These are phyloP conservation scores for Lindgomyces ingoldianus DNA, from an alignment of 495 filamentous ascomycete genomes.

Conservation along the genomic window DNA sequence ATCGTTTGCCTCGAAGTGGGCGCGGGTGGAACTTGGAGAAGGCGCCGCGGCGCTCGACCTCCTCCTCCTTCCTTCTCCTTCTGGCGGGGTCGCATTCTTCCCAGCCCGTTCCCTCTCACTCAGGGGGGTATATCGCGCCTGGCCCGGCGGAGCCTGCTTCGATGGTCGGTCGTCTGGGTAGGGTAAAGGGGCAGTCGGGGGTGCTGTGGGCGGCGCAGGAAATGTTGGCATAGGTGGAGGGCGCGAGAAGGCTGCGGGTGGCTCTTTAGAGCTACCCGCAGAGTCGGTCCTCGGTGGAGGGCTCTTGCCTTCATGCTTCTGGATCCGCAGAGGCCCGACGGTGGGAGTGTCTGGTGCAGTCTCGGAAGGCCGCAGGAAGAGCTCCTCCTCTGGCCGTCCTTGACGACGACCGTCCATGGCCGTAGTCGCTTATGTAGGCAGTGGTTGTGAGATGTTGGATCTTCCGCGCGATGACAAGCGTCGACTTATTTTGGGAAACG, in stretches of 20 bases:
- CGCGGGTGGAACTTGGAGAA: constrained; percentile 22
- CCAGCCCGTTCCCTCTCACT: constrained; percentile 50
- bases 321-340: constrained; percentile 82
- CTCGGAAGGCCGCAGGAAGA: constrained; percentile 38
- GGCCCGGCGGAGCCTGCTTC: constrained; percentile 43
- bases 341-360: constrained; percentile 53
- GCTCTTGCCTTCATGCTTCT: constrained; percentile 57
- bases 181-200: constrained; percentile 65
- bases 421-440: neutral
- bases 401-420: constrained; percentile 36
- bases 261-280: constrained; percentile 43
- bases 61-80: constrained; percentile 29
- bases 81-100: constrained; percentile 39
- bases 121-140: constrained; percentile 51
- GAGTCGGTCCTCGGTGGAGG: constrained; percentile 44
- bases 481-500: constrained; percentile 31
- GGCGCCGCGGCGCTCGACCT: constrained; percentile 31
- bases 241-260: constrained; percentile 51
- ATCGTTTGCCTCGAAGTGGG: constrained; percentile 43
- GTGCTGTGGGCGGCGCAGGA: constrained; percentile 64
- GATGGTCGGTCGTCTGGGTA: constrained; percentile 74
- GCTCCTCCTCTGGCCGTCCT: constrained; percentile 43
- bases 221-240: constrained; percentile 47
- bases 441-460: constrained; percentile 12
- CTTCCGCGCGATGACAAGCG: constrained; percentile 22